Evolutionary conservation across 768 basidiomycete genomes (phyloP).

Genomic region (Naganishia kalamii): DNA sequence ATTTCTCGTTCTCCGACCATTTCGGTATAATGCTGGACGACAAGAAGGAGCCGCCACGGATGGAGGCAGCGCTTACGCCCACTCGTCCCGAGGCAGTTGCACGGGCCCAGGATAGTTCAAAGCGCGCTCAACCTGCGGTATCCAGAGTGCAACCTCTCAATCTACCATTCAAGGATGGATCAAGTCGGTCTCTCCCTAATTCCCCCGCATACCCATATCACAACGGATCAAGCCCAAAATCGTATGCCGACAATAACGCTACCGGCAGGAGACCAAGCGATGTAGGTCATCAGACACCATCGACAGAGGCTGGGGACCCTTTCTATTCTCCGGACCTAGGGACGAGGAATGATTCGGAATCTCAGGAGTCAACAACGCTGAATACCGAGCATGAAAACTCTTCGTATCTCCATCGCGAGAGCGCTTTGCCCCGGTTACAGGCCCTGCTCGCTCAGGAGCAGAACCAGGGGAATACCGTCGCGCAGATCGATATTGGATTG

Average conservation of each 20-base stretch:
- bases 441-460: conserved; percentile 30
- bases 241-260: background rate
- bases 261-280: background rate
- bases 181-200: background rate
- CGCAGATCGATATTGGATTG: conserved; percentile 58
- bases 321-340: background rate
- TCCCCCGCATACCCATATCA: conserved; percentile 1
- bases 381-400: conserved; percentile 10
- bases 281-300: background rate
- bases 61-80: background rate
- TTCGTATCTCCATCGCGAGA: background rate
- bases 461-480: conserved; percentile 52
- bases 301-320: background rate
- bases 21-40: conserved; percentile 52
- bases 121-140: background rate
- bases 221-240: background rate
- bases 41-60: conserved; percentile 25
- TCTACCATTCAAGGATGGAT: background rate
- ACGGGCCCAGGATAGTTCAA: background rate
- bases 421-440: conserved; percentile 30
- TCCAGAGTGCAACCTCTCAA: conserved; percentile 6
- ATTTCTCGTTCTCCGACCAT: conserved; percentile 82
- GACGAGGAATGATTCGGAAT: background rate
- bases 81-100: background rate
- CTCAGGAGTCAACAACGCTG: conserved; percentile 31